Conservation (phyloP, 2,329 filamentous ascomycete genomes). For the Ceratocystis destructans region DNA sequence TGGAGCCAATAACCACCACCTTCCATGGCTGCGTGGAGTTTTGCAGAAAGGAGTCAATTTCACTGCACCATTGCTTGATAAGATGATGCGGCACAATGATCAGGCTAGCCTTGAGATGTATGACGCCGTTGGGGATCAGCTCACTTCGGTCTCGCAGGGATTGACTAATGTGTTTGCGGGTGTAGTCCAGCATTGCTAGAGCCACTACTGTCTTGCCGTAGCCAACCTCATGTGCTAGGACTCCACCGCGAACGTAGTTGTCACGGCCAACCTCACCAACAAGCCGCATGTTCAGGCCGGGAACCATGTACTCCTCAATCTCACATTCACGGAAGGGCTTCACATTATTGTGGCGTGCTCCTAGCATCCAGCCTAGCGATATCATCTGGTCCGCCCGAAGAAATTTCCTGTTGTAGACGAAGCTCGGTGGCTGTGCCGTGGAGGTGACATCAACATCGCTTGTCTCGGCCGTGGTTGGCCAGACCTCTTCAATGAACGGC, state of each 20-base stretch:
- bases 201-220: conserved; percentile 34
- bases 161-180: conserved; percentile 21
- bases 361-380: conserved; percentile 24
- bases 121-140: conserved; percentile 10
- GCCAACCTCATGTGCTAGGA: conserved; percentile 33
- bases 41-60: conserved; percentile 27
- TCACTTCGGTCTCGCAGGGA: conserved; percentile 21
- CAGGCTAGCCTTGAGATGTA: conserved; percentile 27
- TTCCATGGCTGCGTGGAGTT: conserved; percentile 10
- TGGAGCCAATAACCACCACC: conserved; percentile 23
- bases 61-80: conserved; percentile 29
- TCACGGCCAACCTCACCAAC: conserved; percentile 24
- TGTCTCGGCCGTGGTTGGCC: background rate
- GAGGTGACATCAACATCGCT: background rate
- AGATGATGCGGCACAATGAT: conserved; percentile 31
- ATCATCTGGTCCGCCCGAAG: conserved; percentile 22
- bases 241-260: conserved; percentile 27
- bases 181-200: conserved; percentile 28
- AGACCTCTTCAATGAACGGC: conserved; percentile 12
- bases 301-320: conserved; percentile 28
- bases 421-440: conserved; percentile 19
- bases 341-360: conserved; percentile 20
- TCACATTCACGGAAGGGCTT: conserved; percentile 25
- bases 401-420: conserved; percentile 10
- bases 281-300: conserved; percentile 26